A percentile compares a stretch with the other conserved stretches of the same genome.
phyloP scores from a whole-genome alignment of 2,329 filamentous ascomycete species.

The Pseudogymnoascus sp. region DNA sequence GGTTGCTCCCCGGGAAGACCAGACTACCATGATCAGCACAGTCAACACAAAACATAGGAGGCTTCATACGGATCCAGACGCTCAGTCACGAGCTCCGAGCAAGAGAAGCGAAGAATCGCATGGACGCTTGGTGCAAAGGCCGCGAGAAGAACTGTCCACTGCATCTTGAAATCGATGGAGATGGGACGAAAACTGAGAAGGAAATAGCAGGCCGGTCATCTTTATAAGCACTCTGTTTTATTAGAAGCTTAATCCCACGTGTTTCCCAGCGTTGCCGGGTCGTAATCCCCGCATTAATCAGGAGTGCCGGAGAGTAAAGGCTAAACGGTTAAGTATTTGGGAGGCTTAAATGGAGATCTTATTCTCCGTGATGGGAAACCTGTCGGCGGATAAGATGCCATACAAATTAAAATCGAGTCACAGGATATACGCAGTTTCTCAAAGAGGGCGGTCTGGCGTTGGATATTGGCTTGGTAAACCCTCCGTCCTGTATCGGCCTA shows the following conservation, averaged over 20 bases:
- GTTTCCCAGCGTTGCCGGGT: not conserved
- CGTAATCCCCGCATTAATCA: not conserved
- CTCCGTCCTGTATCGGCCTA: not conserved
- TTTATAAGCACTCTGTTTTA: not conserved
- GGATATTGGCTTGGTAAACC: not conserved
- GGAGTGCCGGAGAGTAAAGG: not conserved
- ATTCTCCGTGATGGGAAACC: not conserved
- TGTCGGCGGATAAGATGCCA: not conserved
- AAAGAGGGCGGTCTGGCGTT: not conserved
- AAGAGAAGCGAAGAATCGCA: slow-evolving; percentile 15
- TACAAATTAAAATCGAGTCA: not conserved
- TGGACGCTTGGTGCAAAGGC: slow-evolving; percentile 12
- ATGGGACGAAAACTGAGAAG: not conserved
- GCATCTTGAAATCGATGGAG: slow-evolving; percentile 9
- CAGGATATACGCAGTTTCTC: not conserved
- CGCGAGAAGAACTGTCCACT: slow-evolving; percentile 10
- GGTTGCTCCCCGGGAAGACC: slow-evolving; percentile 14
- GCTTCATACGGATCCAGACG: slow-evolving; percentile 16
- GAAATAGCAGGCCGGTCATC: not conserved
- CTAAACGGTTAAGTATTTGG: not conserved
- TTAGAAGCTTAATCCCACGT: not conserved
- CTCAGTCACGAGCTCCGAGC: slow-evolving; percentile 18
- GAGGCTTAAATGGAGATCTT: not conserved
- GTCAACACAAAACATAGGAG: not conserved
- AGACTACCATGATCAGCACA: slow-evolving; percentile 8